Base-by-base conservation (phyloP, 1,284 basidiomycete species). In the Schizophyllum amplum region DNA sequence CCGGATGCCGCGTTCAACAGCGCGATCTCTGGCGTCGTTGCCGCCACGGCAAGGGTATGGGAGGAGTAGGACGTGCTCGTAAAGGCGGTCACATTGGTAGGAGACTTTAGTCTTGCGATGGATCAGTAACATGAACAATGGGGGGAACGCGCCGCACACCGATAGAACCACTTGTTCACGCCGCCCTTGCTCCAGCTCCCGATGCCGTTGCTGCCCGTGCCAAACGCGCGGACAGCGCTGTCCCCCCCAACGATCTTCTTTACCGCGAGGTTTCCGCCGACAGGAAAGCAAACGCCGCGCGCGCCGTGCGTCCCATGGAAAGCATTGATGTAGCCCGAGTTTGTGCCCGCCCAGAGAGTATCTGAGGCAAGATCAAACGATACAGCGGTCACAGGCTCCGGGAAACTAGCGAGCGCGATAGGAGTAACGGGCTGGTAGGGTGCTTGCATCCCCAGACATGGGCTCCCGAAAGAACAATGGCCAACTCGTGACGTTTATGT, bases 361-460 rank as follows among this genome's bases (percentile, higher is more conserved):
- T 98, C 94, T 1, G 91, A 89, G 48, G 90, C 87, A 5, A 92
- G 88, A 72, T 98, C 95, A 68, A 98, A 94, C 3, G 86, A 81
- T 59, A 98, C 77, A 0, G 89, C 80, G 21, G 88, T 86, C 51
- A 89, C 75, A 46, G 83, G 75, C 62, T 81, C 79, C 9, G 74
- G 74, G 63, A 76, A 42, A 17, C 33, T 9, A 42, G 33, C 33
- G 33, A 42, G 33, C 2, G 33, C 33, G 11, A 42, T 42, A 9
- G 33, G 33, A 13, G 33, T 17, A 17, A 42, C 17, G 7, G 33
- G 13, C 17, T 42, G 33, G 33, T 42, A 42, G 7, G 33, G 33
- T 9, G 33, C 33, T 42, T 42, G 33, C 33, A 42, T 42, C 13
- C 13, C 33, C 33, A 17, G 33, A 42, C 33, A 42, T 42, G 33